Base-by-base conservation (phyloP, 2,329 filamentous ascomycete species). In the Clarireedia homoeocarpa region DNA sequence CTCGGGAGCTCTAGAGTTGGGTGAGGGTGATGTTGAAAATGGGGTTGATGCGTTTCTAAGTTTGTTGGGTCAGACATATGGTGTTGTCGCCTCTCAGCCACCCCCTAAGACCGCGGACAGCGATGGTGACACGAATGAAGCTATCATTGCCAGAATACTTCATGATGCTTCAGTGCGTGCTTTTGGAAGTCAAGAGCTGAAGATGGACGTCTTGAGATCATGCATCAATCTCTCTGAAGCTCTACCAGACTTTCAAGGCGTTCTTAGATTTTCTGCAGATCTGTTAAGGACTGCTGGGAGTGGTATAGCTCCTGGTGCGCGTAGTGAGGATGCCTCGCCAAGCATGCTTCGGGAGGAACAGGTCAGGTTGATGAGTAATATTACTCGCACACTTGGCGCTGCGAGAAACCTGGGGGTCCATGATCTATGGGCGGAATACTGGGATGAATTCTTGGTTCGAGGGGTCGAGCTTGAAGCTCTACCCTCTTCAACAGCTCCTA, bases 181-280 rank as follows among this genome's bases (percentile, higher is more conserved):
- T 42, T 95, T 91, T 69, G 94, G 94, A 4, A 89, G 91, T 65
- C 75, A 83, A 10, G 80, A 81, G 57, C 74, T 96, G 62, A 97
- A 97, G 71, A 78, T 95, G 53, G 89, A 95, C 68, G 84, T 97
- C 51, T 75, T 97, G 10, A 83, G 89, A 62, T 85, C 88, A n/a
- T 95, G 92, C 66, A 90, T 96, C 65, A 91, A 91, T 70, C 88
- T 97, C 59, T 95, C 89, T 53, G 94, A 99, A 73, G 92, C 94
- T 0, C 75, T 97, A 53, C 91, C 92, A 1, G 91, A 97, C 70
- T 94, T 96, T 65, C 80, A 86, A 48, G 92, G 92, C 5, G 89
- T 96, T n/a, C 74, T 97, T 23, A 84, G 84, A 58, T 95, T 91
- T 69, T 95, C 91, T 0, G 86, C 90, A 61, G 84, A 95, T 64